Evolutionary conservation across 2,329 filamentous ascomycete genomes (phyloP).

Genomic region (Tympanopsis confertula): DNA sequence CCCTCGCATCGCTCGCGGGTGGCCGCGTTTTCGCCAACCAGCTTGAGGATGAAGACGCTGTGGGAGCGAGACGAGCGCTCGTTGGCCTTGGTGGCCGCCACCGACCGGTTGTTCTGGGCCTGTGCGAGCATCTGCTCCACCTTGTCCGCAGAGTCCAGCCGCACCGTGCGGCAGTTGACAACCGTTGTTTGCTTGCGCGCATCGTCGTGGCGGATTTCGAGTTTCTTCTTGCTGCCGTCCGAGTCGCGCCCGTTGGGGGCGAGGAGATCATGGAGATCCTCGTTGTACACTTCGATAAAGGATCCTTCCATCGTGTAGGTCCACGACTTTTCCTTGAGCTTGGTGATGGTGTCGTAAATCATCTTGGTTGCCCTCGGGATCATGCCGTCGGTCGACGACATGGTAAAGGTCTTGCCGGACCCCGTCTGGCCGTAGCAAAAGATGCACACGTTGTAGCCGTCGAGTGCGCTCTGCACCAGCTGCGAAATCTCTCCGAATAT

Average conservation of each 20-base stretch:
- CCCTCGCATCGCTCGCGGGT: constrained; percentile 82
- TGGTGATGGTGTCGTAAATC: constrained; percentile 79
- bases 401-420: constrained; percentile 91
- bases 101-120: constrained; percentile 49
- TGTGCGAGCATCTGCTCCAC: constrained; percentile 27
- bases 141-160: constrained; percentile 66
- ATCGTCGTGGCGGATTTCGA: constrained; percentile 81
- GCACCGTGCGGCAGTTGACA: constrained; percentile 66
- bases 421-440: constrained; percentile 98
- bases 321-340: constrained; percentile 85
- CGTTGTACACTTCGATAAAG: constrained; percentile 97
- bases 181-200: constrained; percentile 71
- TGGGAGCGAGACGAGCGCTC: constrained; percentile 55
- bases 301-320: constrained; percentile 85
- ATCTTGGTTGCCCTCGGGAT: constrained; percentile 87
- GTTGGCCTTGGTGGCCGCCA: constrained; percentile 59
- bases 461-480: constrained; percentile 86
- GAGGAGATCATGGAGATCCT: constrained; percentile 85
- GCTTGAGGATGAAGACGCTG: constrained; percentile 54
- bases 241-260: constrained; percentile 43
- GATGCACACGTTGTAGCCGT: constrained; percentile 97
- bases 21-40: constrained; percentile 55
- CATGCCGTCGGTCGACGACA: constrained; percentile 86
- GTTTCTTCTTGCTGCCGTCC: constrained; percentile 67
- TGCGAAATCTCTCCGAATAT: constrained; percentile 96